Conservation (phyloP, 2,329 filamentous ascomycete species). For the Fusarium bactridioides region DNA sequence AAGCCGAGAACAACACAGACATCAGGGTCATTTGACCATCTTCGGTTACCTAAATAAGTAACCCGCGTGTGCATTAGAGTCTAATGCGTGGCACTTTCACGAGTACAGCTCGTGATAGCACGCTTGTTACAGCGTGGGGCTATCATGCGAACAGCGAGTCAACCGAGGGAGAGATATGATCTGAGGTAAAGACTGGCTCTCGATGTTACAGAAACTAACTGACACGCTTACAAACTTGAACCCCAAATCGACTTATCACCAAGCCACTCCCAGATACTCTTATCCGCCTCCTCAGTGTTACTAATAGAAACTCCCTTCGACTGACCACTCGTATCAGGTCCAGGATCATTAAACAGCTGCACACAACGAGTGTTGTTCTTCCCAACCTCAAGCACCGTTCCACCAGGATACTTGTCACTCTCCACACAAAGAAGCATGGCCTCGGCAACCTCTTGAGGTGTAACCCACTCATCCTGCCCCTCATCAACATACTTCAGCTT, state of each 20-base stretch:
- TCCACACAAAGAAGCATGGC: conserved; percentile 54
- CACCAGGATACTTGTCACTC: conserved; percentile 46
- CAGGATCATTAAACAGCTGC: conserved; percentile 48
- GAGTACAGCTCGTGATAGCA: background rate
- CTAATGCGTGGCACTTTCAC: background rate
- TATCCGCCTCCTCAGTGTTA: conserved; percentile 38
- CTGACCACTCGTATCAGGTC: conserved; percentile 44
- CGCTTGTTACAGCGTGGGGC: background rate
- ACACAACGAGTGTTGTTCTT: conserved; percentile 45
- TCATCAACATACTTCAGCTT: conserved; percentile 50
- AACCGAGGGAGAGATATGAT: background rate
- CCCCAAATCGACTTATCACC: conserved; percentile 40
- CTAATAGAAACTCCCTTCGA: conserved; percentile 42
- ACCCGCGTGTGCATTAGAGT: background rate
- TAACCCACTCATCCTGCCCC: conserved; percentile 50
- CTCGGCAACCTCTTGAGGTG: conserved; percentile 52
- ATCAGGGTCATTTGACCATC: conserved; percentile 18
- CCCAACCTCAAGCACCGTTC: conserved; percentile 53
- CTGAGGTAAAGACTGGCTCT: background rate
- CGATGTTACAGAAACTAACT: background rate
- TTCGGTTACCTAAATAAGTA: background rate
- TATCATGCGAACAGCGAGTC: too few species aligned
- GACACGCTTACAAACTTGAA: background rate
- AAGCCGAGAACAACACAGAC: background rate
- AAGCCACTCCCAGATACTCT: conserved; percentile 42